These are phyloP conservation scores for Triticum aestivum DNA, from an alignment of 176 grass and related monocot genomes.

Conservation along the genomic window IWGSC_CS_RefSeq_v2.1 NC_057809.1:598447513-598448012, in stretches of 20 bases:
- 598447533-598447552: not conserved
- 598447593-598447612: conserved; percentile 2
- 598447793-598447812: conserved; percentile 93
- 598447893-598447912: not conserved
- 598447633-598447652: conserved; percentile 4
- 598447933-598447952: not conserved
- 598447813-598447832: conserved; percentile 99
- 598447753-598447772: conserved; percentile 1
- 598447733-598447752: not conserved
- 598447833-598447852: conserved; percentile 99
- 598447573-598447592: not conserved
- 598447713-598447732: conserved; percentile 5
- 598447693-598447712: conserved; percentile 1
- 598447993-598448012: not conserved
- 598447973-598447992: conserved; percentile 9
- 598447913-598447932: not conserved
- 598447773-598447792: conserved; percentile 27
- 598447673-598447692: not conserved
- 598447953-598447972: not conserved
- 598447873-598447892: conserved; percentile 71
- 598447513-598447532: not conserved
- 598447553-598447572: not conserved
- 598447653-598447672: not conserved
- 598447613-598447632: conserved; percentile 8
- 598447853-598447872: conserved; percentile 92